Conservation (phyloP, 257 asterid genomes). For the Nicotiana knightiana region DNA sequence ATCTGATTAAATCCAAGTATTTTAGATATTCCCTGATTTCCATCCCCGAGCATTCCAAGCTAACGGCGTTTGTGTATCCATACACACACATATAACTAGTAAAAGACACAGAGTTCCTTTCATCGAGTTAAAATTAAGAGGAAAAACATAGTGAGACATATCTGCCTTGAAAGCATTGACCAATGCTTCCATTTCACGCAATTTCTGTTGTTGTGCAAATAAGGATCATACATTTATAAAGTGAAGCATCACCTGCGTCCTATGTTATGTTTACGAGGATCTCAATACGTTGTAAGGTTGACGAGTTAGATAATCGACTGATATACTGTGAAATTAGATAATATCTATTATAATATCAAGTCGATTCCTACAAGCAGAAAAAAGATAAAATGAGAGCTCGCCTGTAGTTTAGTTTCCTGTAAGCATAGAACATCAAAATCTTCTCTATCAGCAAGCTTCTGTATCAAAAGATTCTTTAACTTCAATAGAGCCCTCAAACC, state of each 20-base stretch:
- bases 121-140: not conserved
- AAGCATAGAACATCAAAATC: slow-evolving; percentile 79
- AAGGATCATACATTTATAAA: not conserved
- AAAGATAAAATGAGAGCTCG: slow-evolving; percentile 17
- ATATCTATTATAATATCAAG: not conserved
- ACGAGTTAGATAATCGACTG: not conserved
- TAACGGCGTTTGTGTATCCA: too few relatives aligned
- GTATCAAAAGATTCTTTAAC: slow-evolving; percentile 50
- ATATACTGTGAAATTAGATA: not conserved
- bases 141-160: not conserved
- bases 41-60: too few relatives aligned
- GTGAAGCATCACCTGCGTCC: not conserved
- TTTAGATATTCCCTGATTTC: too few relatives aligned
- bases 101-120: not conserved
- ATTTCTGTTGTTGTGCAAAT: not conserved
- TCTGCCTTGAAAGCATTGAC: not conserved
- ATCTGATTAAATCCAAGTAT: too few relatives aligned
- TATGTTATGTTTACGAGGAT: not conserved
- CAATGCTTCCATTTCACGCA: not conserved
- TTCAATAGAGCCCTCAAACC: slow-evolving; percentile 88
- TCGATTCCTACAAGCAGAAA: not conserved
- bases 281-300: not conserved
- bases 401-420: slow-evolving; percentile 98
- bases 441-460: slow-evolving; percentile 79
- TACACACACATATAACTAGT: not conserved